Conservation (phyloP, 2,329 filamentous ascomycete genomes). For the Nothophoma quercina region DNA sequence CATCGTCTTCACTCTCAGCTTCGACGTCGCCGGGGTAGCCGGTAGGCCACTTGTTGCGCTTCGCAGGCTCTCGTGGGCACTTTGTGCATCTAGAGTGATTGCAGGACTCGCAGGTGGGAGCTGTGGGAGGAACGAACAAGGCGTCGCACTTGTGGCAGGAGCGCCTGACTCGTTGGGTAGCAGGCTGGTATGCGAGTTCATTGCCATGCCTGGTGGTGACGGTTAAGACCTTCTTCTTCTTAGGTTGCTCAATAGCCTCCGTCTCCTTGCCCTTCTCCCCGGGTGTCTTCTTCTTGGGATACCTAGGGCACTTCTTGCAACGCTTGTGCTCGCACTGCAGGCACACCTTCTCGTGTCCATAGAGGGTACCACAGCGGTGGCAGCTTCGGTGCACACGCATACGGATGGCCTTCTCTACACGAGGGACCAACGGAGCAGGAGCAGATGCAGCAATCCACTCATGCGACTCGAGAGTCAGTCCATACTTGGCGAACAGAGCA, state of each 20-base stretch:
- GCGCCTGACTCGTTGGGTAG: conserved; percentile 75
- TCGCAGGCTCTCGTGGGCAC: conserved; percentile 80
- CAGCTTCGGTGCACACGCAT: conserved; percentile 82
- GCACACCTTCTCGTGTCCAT: conserved; percentile 77
- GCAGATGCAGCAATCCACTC: conserved; percentile 43
- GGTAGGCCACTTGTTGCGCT: conserved; percentile 72
- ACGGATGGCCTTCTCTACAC: conserved; percentile 77
- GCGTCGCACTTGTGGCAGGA: conserved; percentile 77
- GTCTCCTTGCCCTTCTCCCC: conserved; percentile 43
- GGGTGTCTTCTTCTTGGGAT: conserved; percentile 69
- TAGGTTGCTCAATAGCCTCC: conserved; percentile 57
- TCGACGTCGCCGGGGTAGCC: conserved; percentile 72
- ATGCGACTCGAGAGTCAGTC: conserved; percentile 51
- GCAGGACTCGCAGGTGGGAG: conserved; percentile 73
- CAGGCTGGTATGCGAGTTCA: conserved; percentile 74
- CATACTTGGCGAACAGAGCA: conserved; percentile 54
- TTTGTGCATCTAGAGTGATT: conserved; percentile 78
- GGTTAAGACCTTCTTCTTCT: conserved; percentile 61
- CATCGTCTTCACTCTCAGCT: conserved; percentile 43
- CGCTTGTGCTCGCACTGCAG: conserved; percentile 77
- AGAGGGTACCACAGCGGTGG: conserved; percentile 79
- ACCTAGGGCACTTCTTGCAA: conserved; percentile 81
- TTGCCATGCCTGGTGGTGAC: conserved; percentile 71
- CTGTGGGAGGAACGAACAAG: conserved; percentile 60
- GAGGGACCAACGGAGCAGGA: conserved; percentile 49